Evolutionary conservation across 352 stramenopile species (phyloP).

Genomic region (Phytophthora foliorum): DNA sequence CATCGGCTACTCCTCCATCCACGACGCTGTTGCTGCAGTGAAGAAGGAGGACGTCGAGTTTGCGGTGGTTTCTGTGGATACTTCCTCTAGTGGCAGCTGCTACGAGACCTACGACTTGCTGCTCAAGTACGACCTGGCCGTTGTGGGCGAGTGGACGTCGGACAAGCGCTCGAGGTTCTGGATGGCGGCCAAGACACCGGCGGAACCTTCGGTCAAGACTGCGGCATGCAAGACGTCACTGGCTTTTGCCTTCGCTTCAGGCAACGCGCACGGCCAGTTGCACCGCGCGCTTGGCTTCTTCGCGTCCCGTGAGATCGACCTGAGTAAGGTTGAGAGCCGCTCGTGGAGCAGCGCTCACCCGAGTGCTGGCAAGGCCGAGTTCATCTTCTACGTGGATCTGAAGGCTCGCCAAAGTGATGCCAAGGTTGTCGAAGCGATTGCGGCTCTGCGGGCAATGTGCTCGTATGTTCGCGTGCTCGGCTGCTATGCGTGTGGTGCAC

Average conservation of each 20-base stretch:
- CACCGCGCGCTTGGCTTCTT: constrained; percentile 75
- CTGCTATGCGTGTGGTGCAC: constrained; percentile 70
- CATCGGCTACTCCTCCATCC: constrained; percentile 35
- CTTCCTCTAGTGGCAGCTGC: constrained; percentile 94
- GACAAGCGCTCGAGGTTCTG: constrained; percentile 89
- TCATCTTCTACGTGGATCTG: constrained; percentile 82
- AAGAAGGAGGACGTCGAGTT: constrained; percentile 92
- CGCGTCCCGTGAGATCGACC: constrained; percentile 64
- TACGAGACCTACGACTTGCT: constrained; percentile 96
- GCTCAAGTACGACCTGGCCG: constrained; percentile 73
- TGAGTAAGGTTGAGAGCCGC: constrained; percentile 80
- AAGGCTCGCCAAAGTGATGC: constrained; percentile 68
- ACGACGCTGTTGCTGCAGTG: constrained; percentile 66
- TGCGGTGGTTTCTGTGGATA: constrained; percentile 96
- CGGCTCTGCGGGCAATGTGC: constrained; percentile 78
- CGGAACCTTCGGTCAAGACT: constrained; percentile 23
- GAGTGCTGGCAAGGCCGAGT: constrained; percentile 52
- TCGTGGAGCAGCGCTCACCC: constrained; percentile 44
- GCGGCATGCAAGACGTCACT: constrained; percentile 73
- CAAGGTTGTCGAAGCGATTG: constrained; percentile 75
- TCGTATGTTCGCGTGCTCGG: constrained; percentile 88
- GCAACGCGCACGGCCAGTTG: constrained; percentile 67
- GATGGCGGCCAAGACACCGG: constrained; percentile 72
- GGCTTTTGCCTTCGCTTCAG: constrained; percentile 75
- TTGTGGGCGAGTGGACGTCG: constrained; percentile 61